phyloP scores from a whole-genome alignment of 2,329 filamentous ascomycete species.

The Rhinocladiella mackenziei region DNA sequence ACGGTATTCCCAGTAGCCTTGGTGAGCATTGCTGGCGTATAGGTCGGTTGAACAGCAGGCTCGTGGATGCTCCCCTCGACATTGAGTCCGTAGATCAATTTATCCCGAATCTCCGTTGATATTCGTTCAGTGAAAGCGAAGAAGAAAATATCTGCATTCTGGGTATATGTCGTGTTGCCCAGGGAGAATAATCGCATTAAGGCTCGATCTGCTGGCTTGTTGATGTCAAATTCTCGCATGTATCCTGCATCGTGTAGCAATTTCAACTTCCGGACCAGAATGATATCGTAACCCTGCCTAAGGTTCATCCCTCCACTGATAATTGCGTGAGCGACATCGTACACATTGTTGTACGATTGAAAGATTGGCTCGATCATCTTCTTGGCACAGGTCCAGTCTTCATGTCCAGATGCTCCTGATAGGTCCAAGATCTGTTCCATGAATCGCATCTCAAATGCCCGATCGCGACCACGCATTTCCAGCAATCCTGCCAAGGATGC shows the following conservation, averaged over 20 bases:
- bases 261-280: conserved; percentile 31
- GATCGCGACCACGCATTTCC: conserved; percentile 28
- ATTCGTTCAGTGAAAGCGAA: conserved; percentile 29
- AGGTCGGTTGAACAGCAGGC: conserved; percentile 37
- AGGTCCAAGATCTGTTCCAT: conserved; percentile 40
- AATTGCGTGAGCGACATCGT: conserved; percentile 31
- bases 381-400: conserved; percentile 28
- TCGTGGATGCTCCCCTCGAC: conserved; percentile 33
- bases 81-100: conserved; percentile 33
- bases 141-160: conserved; percentile 31
- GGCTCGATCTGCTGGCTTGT: conserved; percentile 30
- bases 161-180: conserved; percentile 31
- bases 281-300: conserved; percentile 33
- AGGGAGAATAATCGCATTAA: conserved; percentile 38
- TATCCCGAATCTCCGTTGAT: conserved; percentile 15
- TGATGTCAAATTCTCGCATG: conserved; percentile 26
- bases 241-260: conserved; percentile 31
- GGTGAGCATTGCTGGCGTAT: conserved; percentile 36
- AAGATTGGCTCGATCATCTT: conserved; percentile 35
- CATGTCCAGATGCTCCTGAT: conserved; percentile 35
- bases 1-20: conserved; percentile 23
- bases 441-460: conserved; percentile 35
- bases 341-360: conserved; percentile 31
- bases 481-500: conserved; percentile 31
- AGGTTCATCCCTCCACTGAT: conserved; percentile 24